Evolutionary conservation across 176 grass and related monocot species (phyloP).

Genomic region (Triticum aestivum): DNA sequence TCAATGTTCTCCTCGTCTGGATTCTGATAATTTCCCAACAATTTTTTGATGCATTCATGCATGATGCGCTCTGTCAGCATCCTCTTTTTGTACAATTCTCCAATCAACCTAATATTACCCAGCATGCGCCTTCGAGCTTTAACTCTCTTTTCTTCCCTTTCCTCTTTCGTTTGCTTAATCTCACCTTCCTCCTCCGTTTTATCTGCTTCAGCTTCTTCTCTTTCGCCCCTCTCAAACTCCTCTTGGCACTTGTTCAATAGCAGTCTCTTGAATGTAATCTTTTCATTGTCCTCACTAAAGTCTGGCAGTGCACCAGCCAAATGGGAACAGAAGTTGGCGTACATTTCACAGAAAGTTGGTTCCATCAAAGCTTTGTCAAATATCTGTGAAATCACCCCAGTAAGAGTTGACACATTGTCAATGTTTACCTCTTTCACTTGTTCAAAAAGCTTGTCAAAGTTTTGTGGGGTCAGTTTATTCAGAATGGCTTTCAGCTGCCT

Average conservation of each 20-base stretch:
- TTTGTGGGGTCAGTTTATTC: constrained; percentile 92
- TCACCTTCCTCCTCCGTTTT: constrained; percentile 94
- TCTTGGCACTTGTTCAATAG: constrained; percentile 95
- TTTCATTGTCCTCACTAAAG: constrained; percentile 75
- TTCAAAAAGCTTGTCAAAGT: constrained; percentile 92
- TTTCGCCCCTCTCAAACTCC: constrained; percentile 94
- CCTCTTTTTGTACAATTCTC: constrained; percentile 92
- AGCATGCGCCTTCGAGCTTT: constrained; percentile 80
- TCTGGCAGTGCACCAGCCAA: constrained; percentile 69
- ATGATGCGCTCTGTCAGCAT: constrained; percentile 96
- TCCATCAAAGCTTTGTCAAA: constrained; percentile 99
- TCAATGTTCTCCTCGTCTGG: constrained; percentile 93
- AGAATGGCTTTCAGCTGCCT: constrained; percentile 83
- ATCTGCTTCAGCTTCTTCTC: constrained; percentile 90
- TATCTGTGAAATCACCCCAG: constrained; percentile 89
- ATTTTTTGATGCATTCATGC: constrained; percentile 95
- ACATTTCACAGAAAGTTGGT: constrained; percentile 99
- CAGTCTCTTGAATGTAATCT: constrained; percentile 88
- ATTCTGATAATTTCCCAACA: constrained; percentile 59
- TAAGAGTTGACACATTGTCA: constrained; percentile 64
- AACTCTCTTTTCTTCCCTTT: constrained; percentile 80
- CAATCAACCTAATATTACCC: constrained; percentile 95
- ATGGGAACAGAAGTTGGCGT: constrained; percentile 78
- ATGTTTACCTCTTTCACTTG: constrained; percentile 85
- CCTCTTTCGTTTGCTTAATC: constrained; percentile 73